phyloP scores from a whole-genome alignment of 148 eudicot species.

The Dianthus caryophyllus region DNA sequence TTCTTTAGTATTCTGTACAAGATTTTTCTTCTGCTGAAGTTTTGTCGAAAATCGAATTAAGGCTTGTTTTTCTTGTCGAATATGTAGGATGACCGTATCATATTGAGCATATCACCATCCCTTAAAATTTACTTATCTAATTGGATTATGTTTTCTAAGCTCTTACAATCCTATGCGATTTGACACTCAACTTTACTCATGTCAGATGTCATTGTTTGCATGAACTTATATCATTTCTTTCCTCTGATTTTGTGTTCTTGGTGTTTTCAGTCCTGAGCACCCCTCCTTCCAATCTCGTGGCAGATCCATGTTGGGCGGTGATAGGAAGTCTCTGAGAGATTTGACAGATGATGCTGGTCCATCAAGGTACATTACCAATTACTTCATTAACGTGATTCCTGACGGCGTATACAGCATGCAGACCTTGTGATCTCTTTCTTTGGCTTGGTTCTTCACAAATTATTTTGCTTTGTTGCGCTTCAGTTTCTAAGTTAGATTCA shows the following conservation, averaged over 20 bases:
- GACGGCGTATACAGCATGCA: not conserved
- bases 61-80: not conserved
- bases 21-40: not conserved
- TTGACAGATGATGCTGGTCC: constrained; percentile 53
- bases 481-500: not conserved
- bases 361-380: constrained; percentile 53
- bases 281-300: constrained; percentile 79
- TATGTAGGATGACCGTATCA: not conserved
- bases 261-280: constrained; percentile 86
- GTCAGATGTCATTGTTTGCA: not conserved
- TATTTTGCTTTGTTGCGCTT: not conserved
- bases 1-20: not conserved
- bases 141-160: not conserved
- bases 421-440: constrained; percentile 11
- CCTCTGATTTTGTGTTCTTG: constrained; percentile 16
- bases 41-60: not conserved
- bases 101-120: constrained; percentile 5
- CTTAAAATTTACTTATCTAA: not conserved
- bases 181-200: constrained; percentile 6
- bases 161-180: not conserved
- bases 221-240: not conserved
- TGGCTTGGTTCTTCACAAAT: not conserved
- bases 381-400: constrained; percentile 5
- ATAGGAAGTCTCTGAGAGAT: constrained; percentile 60
- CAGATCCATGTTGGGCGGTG: constrained; percentile 91